These are phyloP conservation scores for Hericium coralloides DNA, from an alignment of 768 basidiomycete genomes.

Conservation along the genomic window DNA sequence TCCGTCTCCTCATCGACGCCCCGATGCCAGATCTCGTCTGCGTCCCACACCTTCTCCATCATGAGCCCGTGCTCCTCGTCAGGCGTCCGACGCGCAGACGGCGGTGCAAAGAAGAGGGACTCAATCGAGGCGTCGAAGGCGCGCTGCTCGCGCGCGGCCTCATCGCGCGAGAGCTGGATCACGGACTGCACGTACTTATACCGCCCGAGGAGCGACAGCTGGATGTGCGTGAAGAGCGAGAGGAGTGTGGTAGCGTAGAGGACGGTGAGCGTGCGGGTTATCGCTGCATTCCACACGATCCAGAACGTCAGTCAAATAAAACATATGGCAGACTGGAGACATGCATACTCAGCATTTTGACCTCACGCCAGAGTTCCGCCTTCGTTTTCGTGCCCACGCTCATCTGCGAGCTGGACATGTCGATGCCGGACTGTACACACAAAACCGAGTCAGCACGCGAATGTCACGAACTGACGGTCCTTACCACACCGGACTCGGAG, in stretches of 20 bases:
- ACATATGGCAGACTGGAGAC: background rate
- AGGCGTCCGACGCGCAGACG: constrained; percentile 5
- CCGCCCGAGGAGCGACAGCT: constrained; percentile 79
- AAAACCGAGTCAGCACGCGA: background rate
- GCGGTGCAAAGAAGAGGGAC: constrained; percentile 25
- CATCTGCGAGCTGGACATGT: constrained; percentile 12
- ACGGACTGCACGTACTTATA: constrained; percentile 71
- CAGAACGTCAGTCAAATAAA: constrained; percentile 1
- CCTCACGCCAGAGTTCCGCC: constrained; percentile 84
- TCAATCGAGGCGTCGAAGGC: constrained; percentile 32
- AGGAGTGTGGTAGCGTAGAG: constrained; percentile 83
- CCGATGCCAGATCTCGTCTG: constrained; percentile 15
- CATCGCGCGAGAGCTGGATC: constrained; percentile 49
- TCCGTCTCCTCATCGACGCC: constrained; percentile 58
- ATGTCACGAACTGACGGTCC: constrained; percentile 6
- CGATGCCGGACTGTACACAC: background rate
- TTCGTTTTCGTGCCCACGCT: constrained; percentile 40
- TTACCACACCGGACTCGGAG: constrained; percentile 13
- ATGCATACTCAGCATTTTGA: constrained; percentile 74
- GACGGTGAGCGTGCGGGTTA: constrained; percentile 81
- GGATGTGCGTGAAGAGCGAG: constrained; percentile 76
- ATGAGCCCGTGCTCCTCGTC: constrained; percentile 20
- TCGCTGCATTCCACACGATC: constrained; percentile 36
- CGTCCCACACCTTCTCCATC: constrained; percentile 19
- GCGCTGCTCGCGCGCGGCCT: constrained; percentile 38